These are phyloP conservation scores for Emmonsiellopsis sp. DNA, from an alignment of 2,329 filamentous ascomycete species.

Conservation along the genomic window DNA sequence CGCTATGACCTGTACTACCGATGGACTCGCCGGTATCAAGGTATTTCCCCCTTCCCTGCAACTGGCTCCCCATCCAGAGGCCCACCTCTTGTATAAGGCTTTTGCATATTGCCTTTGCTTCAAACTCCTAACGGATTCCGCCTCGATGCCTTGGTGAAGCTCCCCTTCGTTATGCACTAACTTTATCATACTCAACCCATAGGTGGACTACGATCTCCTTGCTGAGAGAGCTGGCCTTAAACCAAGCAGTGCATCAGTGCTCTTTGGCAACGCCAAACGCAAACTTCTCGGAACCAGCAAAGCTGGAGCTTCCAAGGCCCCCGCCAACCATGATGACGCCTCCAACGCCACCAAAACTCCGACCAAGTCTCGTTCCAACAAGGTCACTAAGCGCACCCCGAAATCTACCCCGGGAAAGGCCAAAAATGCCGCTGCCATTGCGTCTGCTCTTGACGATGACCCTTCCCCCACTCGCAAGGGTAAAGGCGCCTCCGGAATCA, in stretches of 20 bases:
- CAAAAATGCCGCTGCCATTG: not conserved
- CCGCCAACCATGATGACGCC: conserved; percentile 1
- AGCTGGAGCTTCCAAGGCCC: not conserved
- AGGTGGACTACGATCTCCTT: conserved; percentile 32
- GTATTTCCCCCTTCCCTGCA: conserved; percentile 1
- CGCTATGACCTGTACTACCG: conserved; percentile 9
- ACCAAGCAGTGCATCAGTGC: conserved; percentile 22
- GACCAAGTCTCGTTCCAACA: conserved; percentile 7
- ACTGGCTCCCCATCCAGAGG: too few species aligned
- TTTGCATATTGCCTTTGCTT: not conserved
- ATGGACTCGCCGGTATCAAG: conserved; percentile 11
- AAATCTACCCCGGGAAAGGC: conserved; percentile 9
- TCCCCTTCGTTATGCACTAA: not conserved
- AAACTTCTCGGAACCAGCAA: conserved; percentile 21
- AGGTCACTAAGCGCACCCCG: conserved; percentile 10
- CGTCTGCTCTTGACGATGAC: not conserved
- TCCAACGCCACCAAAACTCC: conserved; percentile 1
- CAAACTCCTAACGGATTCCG: not conserved
- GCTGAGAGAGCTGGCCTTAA: conserved; percentile 27
- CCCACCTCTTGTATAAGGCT: not conserved
- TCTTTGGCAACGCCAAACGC: conserved; percentile 27
- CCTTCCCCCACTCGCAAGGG: not conserved
- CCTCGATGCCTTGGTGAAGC: not conserved
- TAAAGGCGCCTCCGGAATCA: not conserved
- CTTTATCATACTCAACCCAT: not conserved